Conservation (phyloP, 257 asterid species). For the Jacaranda copaia region DNA sequence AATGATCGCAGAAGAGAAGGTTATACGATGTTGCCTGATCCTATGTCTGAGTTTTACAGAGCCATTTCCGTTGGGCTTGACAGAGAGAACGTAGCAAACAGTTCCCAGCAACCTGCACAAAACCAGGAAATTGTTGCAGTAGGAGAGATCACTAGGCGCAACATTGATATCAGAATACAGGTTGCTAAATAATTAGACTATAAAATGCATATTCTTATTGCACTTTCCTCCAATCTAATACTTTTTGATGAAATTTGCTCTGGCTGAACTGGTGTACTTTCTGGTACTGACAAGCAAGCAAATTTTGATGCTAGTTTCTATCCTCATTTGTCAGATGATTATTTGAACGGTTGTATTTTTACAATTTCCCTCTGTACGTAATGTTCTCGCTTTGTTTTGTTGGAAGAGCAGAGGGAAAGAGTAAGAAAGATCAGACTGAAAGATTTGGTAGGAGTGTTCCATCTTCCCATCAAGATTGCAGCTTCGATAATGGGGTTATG, state of each 20-base stretch:
- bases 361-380: not conserved
- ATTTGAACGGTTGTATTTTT: not conserved
- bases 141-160: not conserved
- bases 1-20: constrained; percentile 62
- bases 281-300: too few relatives aligned
- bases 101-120: constrained; percentile 32
- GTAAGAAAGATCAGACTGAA: constrained; percentile 52
- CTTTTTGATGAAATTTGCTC: too few relatives aligned
- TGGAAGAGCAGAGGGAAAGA: constrained; percentile 74
- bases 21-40: constrained; percentile 57
- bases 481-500: constrained; percentile 56
- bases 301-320: too few relatives aligned
- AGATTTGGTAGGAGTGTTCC: constrained; percentile 55
- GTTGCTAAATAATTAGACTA: too few relatives aligned
- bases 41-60: constrained; percentile 56
- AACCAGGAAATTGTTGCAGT: not conserved
- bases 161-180: too few relatives aligned
- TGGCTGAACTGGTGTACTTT: too few relatives aligned
- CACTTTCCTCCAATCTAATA: too few relatives aligned
- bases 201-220: too few relatives aligned
- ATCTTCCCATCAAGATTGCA: constrained; percentile 57
- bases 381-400: not conserved
- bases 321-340: not conserved
- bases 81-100: not conserved
- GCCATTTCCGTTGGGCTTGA: constrained; percentile 62